Evolutionary conservation across 768 basidiomycete genomes (phyloP), one percentile per base, ranked within the genome.

Genomic region (Sarcodon sp.): DNA sequence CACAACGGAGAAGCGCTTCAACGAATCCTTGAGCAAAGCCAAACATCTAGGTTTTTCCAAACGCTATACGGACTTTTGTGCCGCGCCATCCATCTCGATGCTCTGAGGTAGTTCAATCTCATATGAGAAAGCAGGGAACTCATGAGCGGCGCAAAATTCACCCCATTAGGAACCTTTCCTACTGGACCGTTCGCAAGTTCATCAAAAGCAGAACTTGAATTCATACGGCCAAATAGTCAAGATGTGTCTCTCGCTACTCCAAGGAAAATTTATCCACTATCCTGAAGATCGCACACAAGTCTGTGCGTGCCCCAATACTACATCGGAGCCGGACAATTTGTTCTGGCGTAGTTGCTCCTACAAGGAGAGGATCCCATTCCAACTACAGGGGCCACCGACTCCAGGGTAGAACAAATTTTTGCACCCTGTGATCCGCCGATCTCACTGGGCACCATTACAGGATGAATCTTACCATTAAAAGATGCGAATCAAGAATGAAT

Each of bases 111-210:
- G 71, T 68, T 55, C 65, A 67, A 5, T 76, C 77, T 0, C 64
- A 76, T 34, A 72, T 68, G 1, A 64, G 73, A 15, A 75, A 76
- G 0, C 44, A n/a, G n/a, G n/a, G n/a, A n/a, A n/a, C n/a, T n/a
- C n/a, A n/a, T n/a, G n/a, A n/a, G n/a, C n/a, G n/a, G n/a, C n/a
- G n/a, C n/a, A n/a, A n/a, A n/a, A n/a, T n/a, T n/a, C n/a, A n/a
- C n/a, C n/a, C n/a, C n/a, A n/a, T n/a, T n/a, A n/a, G n/a, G n/a
- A n/a, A n/a, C n/a, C n/a, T n/a, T 27, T 27, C 21, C 4, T 27
- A 27, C 21, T 27, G 21, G 21, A 27, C 21, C 2, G 4, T 27
- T 27, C 21, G 21, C 21, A 27, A 27, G 21, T 27, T 27, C 21
- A 27, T 27, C 21, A 27, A 2, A 27, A 27, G 4, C 21, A 27